Evolutionary conservation across 2,329 filamentous ascomycete genomes (phyloP), one percentile per base, ranked within the genome.

Genomic region (Mariannaea elegans): DNA sequence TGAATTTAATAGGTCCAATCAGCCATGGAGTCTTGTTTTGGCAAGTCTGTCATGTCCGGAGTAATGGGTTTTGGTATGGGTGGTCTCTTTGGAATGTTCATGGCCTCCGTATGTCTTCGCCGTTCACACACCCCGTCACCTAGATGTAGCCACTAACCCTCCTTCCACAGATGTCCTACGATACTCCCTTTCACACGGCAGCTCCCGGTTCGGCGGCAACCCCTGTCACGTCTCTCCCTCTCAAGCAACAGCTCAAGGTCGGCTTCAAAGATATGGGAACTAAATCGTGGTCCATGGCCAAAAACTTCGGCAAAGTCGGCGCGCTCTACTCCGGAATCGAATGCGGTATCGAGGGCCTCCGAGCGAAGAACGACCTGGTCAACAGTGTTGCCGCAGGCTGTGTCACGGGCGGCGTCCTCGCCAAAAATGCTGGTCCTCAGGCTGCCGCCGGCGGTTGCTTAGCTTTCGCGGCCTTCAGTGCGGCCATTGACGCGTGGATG

Each of bases 241-340:
- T 94, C 65, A 86, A 88, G 44, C 87, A 97, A 76, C 95, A 98
- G 78, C 84, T 99, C 53, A 88, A 87, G 63, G 80, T 86, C 71
- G 95, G 95, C 52, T 93, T 99, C 81, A 93, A 91, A 76, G 95
- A 99, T 77, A 98, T 99, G 94, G 95, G 95, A 66, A 78, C 84
- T 64, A 88, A 92, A 12, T 94, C 92, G 4, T 92, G 84, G 77
- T 90, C 88, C 63, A 92, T 90, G 46, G 95, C 94, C 54, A 95
- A 94, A 81, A 98, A 96, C 82, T 99, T 99, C 74, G 94, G 92
- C 63, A 90, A 94, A 69, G 93, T 99, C 48, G 95, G 95, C 70
- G 91, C 92, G 2, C 85, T 98, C 18, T 99, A 96, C 81, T 86
- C 88, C 14, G 94, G 94, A 38, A 97, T 95, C 52, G 95, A 99